phyloP scores from a whole-genome alignment of 2,329 filamentous ascomycete species.

The Xylaria arbuscula region DNA sequence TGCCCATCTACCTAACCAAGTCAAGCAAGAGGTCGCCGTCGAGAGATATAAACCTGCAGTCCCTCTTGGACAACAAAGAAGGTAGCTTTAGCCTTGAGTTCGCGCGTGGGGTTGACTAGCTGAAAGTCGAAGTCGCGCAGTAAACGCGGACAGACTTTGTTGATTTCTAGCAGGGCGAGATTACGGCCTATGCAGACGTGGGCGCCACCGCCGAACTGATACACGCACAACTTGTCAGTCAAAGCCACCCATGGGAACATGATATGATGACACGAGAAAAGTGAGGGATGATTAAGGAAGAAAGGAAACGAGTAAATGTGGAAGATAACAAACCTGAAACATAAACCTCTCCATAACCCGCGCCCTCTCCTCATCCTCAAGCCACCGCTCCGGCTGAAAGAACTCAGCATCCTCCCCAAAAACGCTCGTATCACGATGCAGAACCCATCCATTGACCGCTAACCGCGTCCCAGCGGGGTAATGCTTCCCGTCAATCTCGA shows the following conservation, averaged over 20 bases:
- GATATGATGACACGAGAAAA: no score
- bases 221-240: no score
- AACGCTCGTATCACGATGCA: constrained; percentile 59
- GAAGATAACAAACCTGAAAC: constrained; percentile 59
- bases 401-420: constrained; percentile 65
- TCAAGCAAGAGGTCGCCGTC: constrained; percentile 37
- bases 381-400: constrained; percentile 67
- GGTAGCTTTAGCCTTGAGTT: constrained; percentile 64
- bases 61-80: constrained; percentile 71
- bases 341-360: constrained; percentile 65
- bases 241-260: no score
- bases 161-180: constrained; percentile 66
- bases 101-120: constrained; percentile 61
- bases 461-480: constrained; percentile 64
- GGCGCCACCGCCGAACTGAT: constrained; percentile 64
- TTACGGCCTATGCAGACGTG: constrained; percentile 67
- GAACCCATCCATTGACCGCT: constrained; percentile 65
- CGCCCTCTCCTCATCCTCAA: constrained; percentile 58
- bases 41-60: constrained; percentile 62
- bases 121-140: constrained; percentile 65
- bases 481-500: constrained; percentile 61
- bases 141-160: constrained; percentile 67
- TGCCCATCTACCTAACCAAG: background rate
- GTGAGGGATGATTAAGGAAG: no score
- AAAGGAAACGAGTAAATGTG: background rate